Conservation (phyloP, 116 monocot species). For the Papilionanthe hybrid region DNA sequence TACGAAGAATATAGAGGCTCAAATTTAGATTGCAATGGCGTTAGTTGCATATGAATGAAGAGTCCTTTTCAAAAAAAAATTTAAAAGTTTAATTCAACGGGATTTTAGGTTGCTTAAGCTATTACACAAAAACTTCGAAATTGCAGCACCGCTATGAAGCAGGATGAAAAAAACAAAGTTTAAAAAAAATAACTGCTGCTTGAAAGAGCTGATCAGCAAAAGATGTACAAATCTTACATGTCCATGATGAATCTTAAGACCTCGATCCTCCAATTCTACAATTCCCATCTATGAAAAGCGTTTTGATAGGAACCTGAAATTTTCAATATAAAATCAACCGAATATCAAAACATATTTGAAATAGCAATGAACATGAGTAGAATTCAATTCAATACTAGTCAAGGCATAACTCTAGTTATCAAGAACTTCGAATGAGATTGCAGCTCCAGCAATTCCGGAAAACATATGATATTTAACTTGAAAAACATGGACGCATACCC, state of each 20-base stretch:
- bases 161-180: not conserved
- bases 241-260: conserved; percentile 84
- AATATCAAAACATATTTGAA: not conserved
- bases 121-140: not conserved
- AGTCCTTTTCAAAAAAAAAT: not conserved
- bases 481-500: conserved; percentile 29
- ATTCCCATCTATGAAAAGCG: conserved; percentile 85
- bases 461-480: not conserved
- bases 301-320: conserved; percentile 70
- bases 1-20: not conserved
- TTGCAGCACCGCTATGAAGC: not conserved
- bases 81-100: not conserved
- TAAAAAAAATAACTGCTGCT: too few species aligned
- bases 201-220: conserved; percentile 3
- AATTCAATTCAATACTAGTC: not conserved
- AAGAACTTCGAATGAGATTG: not conserved
- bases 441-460: not conserved
- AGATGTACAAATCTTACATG: conserved; percentile 42
- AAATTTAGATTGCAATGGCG: not conserved
- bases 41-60: not conserved
- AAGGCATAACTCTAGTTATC: not conserved
- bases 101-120: not conserved
- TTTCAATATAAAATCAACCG: not conserved
- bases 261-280: conserved; percentile 94
- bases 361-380: not conserved